Evolutionary conservation across 108 stramenopile genomes (phyloP).

Genomic region (Conticribra weissflogii): DNA sequence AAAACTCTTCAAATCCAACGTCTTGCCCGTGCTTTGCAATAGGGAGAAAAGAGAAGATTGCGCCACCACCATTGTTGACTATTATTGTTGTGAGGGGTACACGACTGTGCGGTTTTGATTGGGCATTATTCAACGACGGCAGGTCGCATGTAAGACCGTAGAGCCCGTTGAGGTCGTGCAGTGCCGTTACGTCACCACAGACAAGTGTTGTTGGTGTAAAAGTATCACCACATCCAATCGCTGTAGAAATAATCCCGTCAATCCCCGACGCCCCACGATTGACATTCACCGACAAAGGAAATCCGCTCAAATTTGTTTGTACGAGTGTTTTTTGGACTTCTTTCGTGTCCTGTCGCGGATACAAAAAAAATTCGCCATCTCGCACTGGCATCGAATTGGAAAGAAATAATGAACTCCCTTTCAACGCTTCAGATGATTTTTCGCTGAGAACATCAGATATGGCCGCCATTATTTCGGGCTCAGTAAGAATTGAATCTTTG

Average conservation of each 20-base stretch:
- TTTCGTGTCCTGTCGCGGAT: too few species aligned
- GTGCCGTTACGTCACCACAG: slow-evolving; percentile 87
- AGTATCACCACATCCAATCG: slow-evolving; percentile 81
- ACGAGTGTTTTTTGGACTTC: neutral
- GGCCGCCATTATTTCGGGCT: slow-evolving; percentile 80
- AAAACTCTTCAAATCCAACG: slow-evolving; percentile 87
- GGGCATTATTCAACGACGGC: slow-evolving; percentile 12
- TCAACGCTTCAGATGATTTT: slow-evolving; percentile 12
- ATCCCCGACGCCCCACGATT: slow-evolving; percentile 95
- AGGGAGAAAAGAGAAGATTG: slow-evolving; percentile 95
- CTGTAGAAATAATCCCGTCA: slow-evolving; percentile 90
- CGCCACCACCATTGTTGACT: slow-evolving; percentile 94
- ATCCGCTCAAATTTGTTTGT: slow-evolving; percentile 6
- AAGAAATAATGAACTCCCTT: slow-evolving; percentile 70
- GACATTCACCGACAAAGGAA: slow-evolving; percentile 49
- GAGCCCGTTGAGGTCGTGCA: slow-evolving; percentile 90
- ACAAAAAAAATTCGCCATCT: slow-evolving; percentile 89
- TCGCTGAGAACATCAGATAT: slow-evolving; percentile 60
- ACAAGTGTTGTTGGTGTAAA: slow-evolving; percentile 73
- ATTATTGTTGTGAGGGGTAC: slow-evolving; percentile 70
- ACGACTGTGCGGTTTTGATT: slow-evolving; percentile 27
- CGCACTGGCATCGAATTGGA: slow-evolving; percentile 95
- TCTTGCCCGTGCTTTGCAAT: slow-evolving; percentile 88
- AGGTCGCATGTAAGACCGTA: slow-evolving; percentile 59
- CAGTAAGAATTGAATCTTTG: slow-evolving; percentile 54